Evolutionary conservation across 2,329 filamentous ascomycete species (phyloP).

Genomic region (Exophiala calicioides): DNA sequence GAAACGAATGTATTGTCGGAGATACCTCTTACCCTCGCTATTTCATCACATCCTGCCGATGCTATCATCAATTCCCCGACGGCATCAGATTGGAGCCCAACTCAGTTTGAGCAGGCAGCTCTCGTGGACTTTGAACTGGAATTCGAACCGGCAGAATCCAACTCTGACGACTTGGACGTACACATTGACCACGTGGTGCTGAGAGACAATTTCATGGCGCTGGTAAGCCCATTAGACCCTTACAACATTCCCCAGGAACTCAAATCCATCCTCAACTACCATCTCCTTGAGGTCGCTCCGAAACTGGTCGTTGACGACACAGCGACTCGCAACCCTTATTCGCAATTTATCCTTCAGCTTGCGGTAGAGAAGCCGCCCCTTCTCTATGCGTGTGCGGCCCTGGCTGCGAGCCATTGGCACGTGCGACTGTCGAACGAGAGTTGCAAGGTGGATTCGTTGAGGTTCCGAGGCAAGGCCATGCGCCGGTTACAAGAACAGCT

Average conservation of each 20-base stretch:
- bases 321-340: conserved; percentile 8
- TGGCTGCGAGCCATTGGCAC: conserved; percentile 8
- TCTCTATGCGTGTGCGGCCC: conserved; percentile 14
- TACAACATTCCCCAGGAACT: conserved; percentile 10
- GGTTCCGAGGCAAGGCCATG: conserved; percentile 15
- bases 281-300: conserved; percentile 13
- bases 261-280: conserved; percentile 13
- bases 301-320: conserved; percentile 5
- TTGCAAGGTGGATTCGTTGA: conserved; percentile 6
- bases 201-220: background rate
- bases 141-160: too few species aligned
- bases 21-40: too few species aligned
- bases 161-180: background rate
- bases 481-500: conserved; percentile 12
- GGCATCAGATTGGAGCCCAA: background rate
- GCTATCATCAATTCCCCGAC: background rate
- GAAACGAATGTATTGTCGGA: too few species aligned
- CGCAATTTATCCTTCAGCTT: conserved; percentile 13
- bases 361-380: conserved; percentile 9
- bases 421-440: conserved; percentile 2
- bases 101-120: background rate
- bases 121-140: background rate
- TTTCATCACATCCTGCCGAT: background rate
- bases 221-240: background rate
- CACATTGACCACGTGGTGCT: background rate